These are phyloP conservation scores for Lepidium africanum DNA, from an alignment of 345 rosid genomes.

Conservation along the genomic window DNA sequence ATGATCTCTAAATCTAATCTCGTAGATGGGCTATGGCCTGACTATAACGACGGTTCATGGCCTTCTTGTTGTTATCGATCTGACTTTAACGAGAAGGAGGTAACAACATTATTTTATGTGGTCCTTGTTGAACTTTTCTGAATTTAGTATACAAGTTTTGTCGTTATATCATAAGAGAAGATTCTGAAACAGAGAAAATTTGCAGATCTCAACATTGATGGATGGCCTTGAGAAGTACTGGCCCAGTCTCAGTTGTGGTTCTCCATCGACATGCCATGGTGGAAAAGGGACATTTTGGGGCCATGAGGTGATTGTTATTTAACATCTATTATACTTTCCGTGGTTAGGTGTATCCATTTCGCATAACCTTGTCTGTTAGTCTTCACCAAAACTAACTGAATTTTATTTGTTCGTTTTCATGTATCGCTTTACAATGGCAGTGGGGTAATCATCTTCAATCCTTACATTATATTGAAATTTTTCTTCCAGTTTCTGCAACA, in stretches of 20 bases:
- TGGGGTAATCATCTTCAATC: slow-evolving; percentile 70
- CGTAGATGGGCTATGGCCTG: slow-evolving; percentile 96
- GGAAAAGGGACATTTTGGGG: slow-evolving; percentile 71
- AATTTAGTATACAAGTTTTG: background rate
- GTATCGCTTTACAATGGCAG: slow-evolving; percentile 43
- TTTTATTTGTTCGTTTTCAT: slow-evolving; percentile 30
- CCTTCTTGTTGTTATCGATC: slow-evolving; percentile 72
- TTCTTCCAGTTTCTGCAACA: background rate
- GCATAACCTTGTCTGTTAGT: background rate
- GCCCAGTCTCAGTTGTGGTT: slow-evolving; percentile 68
- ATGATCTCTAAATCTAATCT: background rate
- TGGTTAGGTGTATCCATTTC: background rate
- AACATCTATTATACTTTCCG: background rate
- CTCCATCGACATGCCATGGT: slow-evolving; percentile 55
- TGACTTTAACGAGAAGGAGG: slow-evolving; percentile 65
- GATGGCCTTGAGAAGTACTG: slow-evolving; percentile 60
- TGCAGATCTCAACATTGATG: slow-evolving; percentile 54
- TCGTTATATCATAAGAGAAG: background rate
- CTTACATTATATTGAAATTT: slow-evolving; percentile 10
- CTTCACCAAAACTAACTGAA: slow-evolving; percentile 30
- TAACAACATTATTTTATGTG: slow-evolving; percentile 1
- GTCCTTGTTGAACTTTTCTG: background rate
- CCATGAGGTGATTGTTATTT: slow-evolving; percentile 52
- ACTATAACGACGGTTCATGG: slow-evolving; percentile 90
- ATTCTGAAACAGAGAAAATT: background rate